These are phyloP conservation scores for Alternaria ventricosa DNA, from an alignment of 2,329 filamentous ascomycete species.

Conservation along the genomic window DNA sequence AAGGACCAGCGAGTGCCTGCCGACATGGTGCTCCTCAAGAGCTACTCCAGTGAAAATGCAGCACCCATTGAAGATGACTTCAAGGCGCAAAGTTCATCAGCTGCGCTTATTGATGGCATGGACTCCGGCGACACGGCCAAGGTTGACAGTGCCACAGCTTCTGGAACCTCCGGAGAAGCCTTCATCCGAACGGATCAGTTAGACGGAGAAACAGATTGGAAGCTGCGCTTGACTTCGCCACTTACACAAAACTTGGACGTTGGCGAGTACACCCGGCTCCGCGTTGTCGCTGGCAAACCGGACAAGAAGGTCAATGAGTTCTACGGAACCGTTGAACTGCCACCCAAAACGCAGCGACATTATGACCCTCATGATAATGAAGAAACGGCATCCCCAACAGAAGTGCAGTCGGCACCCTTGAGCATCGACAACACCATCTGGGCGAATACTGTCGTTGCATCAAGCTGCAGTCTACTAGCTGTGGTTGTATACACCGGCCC, in stretches of 20 bases:
- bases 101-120: conserved; percentile 29
- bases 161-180: conserved; percentile 74
- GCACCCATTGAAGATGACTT: conserved; percentile 8
- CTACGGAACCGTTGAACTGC: conserved; percentile 81
- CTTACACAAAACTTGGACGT: conserved; percentile 80
- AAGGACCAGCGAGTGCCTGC: conserved; percentile 95
- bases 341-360: conserved; percentile 60
- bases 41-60: conserved; percentile 57
- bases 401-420: conserved; percentile 70
- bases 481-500: conserved; percentile 94
- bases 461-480: conserved; percentile 85
- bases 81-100: neutral
- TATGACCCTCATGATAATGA: conserved; percentile 52
- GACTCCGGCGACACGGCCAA: conserved; percentile 22
- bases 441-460: conserved; percentile 97
- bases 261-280: conserved; percentile 70
- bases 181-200: conserved; percentile 98
- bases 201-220: conserved; percentile 99
- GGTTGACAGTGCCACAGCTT: conserved; percentile 22
- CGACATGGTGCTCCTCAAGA: conserved; percentile 92
- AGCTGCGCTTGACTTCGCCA: conserved; percentile 84
- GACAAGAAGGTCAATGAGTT: conserved; percentile 96
- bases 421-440: conserved; percentile 98
- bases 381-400: conserved; percentile 15
- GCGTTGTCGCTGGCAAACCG: conserved; percentile 84